Conservation (phyloP, 208 protist genomes). For the Zelonia costaricensis region DNA sequence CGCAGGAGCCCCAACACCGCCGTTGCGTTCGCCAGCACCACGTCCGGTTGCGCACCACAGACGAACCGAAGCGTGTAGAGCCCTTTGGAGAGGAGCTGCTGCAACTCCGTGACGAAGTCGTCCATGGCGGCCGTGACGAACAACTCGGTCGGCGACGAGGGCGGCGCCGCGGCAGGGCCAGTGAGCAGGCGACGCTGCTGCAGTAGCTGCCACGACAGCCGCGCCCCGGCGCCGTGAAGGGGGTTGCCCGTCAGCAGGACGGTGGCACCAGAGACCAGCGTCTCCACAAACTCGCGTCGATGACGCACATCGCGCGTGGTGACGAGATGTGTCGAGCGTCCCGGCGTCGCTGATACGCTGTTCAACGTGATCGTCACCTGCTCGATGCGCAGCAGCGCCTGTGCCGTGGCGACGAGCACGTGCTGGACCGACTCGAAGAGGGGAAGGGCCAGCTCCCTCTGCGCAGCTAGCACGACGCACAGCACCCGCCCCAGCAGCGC, state of each 20-base stretch:
- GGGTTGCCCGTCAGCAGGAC: conserved; percentile 26
- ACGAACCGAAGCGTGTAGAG: neutral
- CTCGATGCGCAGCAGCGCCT: conserved; percentile 26
- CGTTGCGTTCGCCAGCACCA: conserved; percentile 16
- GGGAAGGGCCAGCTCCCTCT: conserved; percentile 12
- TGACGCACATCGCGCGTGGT: neutral
- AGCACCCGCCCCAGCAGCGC: conserved; percentile 13
- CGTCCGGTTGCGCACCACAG: conserved; percentile 2
- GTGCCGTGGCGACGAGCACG: conserved; percentile 12
- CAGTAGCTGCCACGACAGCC: conserved; percentile 25
- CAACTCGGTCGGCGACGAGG: neutral
- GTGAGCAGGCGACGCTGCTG: conserved; percentile 4
- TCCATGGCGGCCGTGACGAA: conserved; percentile 10
- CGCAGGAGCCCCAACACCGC: conserved; percentile 17
- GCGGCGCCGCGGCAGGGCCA: neutral
- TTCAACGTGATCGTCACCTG: neutral
- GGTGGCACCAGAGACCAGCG: conserved; percentile 22
- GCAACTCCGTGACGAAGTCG: conserved; percentile 20
- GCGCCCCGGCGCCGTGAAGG: conserved; percentile 16
- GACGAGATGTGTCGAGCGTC: neutral
- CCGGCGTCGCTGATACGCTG: neutral
- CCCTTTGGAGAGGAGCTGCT: conserved; percentile 1
- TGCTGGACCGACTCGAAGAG: conserved; percentile 32
- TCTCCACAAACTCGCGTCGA: neutral
- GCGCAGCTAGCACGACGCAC: conserved; percentile 16